Percentiles rank a stretch among this genome's conserved stretches.
Conservation (phyloP, 495 filamentous ascomycete species). For the Lepraria neglecta region DNA sequence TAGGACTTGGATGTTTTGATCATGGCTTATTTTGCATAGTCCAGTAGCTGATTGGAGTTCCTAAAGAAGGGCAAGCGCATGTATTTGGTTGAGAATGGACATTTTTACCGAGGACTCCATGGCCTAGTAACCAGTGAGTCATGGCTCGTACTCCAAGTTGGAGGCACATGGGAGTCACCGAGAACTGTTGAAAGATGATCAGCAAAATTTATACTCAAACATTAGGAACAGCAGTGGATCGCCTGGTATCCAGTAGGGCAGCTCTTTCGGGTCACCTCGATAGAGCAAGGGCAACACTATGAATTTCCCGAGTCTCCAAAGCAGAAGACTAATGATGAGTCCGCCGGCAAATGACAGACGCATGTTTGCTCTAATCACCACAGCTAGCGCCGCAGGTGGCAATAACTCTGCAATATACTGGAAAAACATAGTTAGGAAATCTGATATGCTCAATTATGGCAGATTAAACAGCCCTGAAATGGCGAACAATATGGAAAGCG, state of each 20-base stretch:
- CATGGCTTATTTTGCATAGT: background rate
- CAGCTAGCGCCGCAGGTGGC: no score
- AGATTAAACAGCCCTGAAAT: no score
- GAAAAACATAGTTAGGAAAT: no score
- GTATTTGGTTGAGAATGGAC: no score
- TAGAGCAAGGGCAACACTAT: conserved; percentile 14
- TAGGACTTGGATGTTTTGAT: background rate
- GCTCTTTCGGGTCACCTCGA: conserved; percentile 20
- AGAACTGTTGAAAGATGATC: background rate
- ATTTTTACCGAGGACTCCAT: no score
- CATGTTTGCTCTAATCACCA: no score
- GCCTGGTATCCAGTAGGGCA: conserved; percentile 27
- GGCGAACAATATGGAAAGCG: no score
- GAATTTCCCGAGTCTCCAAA: conserved; percentile 24
- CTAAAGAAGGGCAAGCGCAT: conserved; percentile 15
- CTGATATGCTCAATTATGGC: no score
- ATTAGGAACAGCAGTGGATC: background rate
- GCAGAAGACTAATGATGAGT: background rate
- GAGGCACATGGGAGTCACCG: conserved; percentile 1
- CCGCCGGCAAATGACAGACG: no score
- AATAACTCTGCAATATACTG: no score
- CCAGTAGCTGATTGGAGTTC: background rate
- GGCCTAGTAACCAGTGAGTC: no score
- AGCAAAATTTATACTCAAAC: background rate
- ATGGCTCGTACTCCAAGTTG: no score